Conservation (phyloP, 1,284 basidiomycete species). For the Melampsora abietis-canadensis region DNA sequence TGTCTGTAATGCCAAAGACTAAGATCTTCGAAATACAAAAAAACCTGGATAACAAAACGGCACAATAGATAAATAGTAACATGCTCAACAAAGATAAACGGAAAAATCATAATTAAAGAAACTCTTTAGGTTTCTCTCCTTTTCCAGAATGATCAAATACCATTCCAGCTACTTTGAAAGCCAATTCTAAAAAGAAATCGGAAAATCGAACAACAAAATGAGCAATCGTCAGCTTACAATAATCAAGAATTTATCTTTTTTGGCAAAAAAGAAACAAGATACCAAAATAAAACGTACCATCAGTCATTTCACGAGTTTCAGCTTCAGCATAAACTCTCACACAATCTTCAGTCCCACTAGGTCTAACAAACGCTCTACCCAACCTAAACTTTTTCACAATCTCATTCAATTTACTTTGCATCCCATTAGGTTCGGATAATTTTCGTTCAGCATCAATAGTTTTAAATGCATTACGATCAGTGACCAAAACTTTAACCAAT, state of each 20-base stretch:
- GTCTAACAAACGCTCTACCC: conserved; percentile 88
- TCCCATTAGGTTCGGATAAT: conserved; percentile 71
- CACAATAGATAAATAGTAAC: no score
- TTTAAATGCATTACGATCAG: conserved; percentile 76
- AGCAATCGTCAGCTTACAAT: not conserved
- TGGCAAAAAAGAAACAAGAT: not conserved
- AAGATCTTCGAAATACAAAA: no score
- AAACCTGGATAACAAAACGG: no score
- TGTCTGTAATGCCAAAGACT: no score
- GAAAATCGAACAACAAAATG: conserved; percentile 30
- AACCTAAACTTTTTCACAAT: conserved; percentile 74
- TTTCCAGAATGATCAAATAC: conserved; percentile 71
- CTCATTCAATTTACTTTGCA: conserved; percentile 84
- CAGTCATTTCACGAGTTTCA: conserved; percentile 67
- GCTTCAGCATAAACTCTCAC: conserved; percentile 98
- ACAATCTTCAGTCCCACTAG: conserved; percentile 97
- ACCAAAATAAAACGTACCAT: conserved; percentile 61
- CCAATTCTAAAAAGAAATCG: conserved; percentile 62
- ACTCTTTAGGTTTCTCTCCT: conserved; percentile 46
- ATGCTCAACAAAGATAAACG: no score
- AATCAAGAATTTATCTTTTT: not conserved
- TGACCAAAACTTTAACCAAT: conserved; percentile 90
- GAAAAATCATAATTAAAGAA: conserved; percentile 28
- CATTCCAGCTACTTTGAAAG: conserved; percentile 73
- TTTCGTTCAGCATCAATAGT: conserved; percentile 92